Evolutionary conservation across 306 rosid species (phyloP), one percentile per base, ranked within the genome.

Genomic region (Trifolium dubium): DNA sequence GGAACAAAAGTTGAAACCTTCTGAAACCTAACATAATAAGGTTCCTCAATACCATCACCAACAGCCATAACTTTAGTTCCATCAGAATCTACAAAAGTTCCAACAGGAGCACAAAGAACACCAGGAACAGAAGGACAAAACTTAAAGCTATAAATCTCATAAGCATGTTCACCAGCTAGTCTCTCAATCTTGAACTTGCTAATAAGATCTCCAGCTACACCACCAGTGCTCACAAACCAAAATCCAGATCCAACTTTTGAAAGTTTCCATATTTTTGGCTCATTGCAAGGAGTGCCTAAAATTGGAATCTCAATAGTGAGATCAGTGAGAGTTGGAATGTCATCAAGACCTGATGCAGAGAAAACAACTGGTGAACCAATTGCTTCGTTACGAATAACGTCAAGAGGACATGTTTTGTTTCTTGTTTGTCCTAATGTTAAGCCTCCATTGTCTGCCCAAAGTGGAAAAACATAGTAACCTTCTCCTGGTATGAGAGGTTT

Each of bases 131-230:
- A 35, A 10, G 83, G 83, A 15, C 83, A 80, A 4, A 80, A 80
- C 76, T 67, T 74, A 56, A 80, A 80, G 61, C 83, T 80, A 31
- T 80, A 80, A 12, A 80, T 80, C 71, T 68, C 80, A 74, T 68
- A 80, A 1, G 83, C 83, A 74, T 80, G 83, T 0, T 80, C 83
- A 1, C 83, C 83, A 40, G 10, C 53, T 18, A 80, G 76, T 66
- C 80, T 74, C 80, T 80, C 83, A 74, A 80, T 80, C 72, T 80
- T 80, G 61, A 80, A 80, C 44, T 74, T 80, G 13, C 76, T 80
- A 0, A 50, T 15, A 31, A 80, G 29, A 0, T 55, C 67, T 0
- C 49, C 6, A 60, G 79, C 28, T 0, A 32, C 55, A 8, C 83
- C 83, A 40, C 40, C 69, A 1, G 76, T 68, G 43, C 80, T 68